These are phyloP conservation scores for Melaleuca alternifolia DNA, from an alignment of 345 rosid genomes.

Conservation along the genomic window DNA sequence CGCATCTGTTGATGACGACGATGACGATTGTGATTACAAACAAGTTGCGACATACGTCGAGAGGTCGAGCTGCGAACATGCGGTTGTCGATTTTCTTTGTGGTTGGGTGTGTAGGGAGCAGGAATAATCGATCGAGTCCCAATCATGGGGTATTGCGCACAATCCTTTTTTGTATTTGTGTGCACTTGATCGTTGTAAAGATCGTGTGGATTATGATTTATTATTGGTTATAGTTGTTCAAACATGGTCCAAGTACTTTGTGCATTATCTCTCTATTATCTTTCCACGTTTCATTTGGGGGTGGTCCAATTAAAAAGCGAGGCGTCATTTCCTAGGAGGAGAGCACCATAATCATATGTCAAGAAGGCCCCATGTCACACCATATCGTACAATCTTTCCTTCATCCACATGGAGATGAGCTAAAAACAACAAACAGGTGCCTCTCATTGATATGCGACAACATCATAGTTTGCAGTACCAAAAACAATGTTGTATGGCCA, in stretches of 20 bases:
- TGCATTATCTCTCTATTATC: background rate
- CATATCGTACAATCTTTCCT: background rate
- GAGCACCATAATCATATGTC: background rate
- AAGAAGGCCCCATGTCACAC: background rate
- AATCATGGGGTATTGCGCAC: background rate
- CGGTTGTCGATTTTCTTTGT: background rate
- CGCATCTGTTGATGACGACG: slow-evolving; percentile 30
- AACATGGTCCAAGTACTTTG: background rate
- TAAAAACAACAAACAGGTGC: background rate
- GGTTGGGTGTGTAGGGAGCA: background rate
- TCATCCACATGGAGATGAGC: background rate
- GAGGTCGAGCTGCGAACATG: background rate
- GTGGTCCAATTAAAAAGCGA: background rate
- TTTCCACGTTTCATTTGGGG: background rate
- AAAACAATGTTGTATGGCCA: background rate
- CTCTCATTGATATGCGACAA: background rate
- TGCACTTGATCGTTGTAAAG: background rate
- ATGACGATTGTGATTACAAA: background rate
- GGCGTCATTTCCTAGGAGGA: background rate
- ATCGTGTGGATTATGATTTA: background rate
- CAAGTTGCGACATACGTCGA: background rate
- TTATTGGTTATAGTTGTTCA: background rate
- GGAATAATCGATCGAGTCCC: background rate
- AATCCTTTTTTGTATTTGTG: background rate
- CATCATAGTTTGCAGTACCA: background rate